Evolutionary conservation across 116 monocot genomes (phyloP), one percentile per base, ranked within the genome.

Genomic region (Zostera marina): DNA sequence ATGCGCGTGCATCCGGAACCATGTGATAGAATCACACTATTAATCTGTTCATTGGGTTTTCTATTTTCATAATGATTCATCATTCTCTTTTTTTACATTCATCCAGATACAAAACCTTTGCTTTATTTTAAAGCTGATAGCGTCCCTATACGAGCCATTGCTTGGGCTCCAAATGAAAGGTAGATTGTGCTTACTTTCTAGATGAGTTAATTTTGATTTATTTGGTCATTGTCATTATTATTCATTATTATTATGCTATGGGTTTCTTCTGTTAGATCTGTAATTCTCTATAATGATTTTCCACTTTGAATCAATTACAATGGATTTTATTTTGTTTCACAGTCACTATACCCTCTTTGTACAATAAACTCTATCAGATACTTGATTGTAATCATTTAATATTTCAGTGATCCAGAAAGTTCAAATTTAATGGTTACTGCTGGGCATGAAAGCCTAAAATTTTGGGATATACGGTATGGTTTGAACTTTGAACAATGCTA

Each of bases 401-500:
- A 25, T 61, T 26, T 16, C 47, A 61, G 87, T 65, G 65, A 87
- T 58, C 20, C 53, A 23, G 83, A 83, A 53, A 72, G 75, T 68
- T 22, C 67, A 54, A 83, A 87, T 74, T 57, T 87, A 32, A 64
- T 92, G 52, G 76, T 76, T 25, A 83, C 77, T 72, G 83, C 78
- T 58, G 92, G 92, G 54, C 68, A 79, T 67, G 87, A 78, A 72
- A 87, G 87, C 47, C 39, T 92, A 63, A 92, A 83, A 68, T 87
- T 92, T 76, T 92, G 92, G 92, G 87, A 92, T 56, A 52, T 81
- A 63, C 72, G 92, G 92, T 92, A 76, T 47, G 75, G 53, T 19
- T 45, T 41, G 60, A 61, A 41, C 15, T 3, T 5, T 59, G 39
- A 11, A 11, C n/a, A n/a, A n/a, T n/a, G n/a, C n/a, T n/a, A n/a